A percentile compares a stretch with the other conserved stretches of the same genome.
Evolutionary conservation across 371 early-diverging fungal species (phyloP).

Genomic region (Mortierella sp.): DNA sequence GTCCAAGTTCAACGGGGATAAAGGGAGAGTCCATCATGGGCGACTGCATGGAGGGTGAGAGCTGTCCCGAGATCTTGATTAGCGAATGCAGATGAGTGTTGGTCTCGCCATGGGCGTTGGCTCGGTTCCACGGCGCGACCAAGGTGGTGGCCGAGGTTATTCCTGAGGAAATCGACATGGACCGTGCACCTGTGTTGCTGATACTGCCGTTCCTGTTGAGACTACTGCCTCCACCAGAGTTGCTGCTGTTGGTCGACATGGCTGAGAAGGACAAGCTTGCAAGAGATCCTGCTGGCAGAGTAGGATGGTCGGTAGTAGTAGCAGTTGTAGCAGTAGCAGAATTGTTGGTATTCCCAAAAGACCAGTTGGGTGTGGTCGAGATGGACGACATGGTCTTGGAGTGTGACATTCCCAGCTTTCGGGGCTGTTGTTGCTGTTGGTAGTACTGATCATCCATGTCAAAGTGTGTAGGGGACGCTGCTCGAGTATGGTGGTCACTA

Average conservation of each 20-base stretch:
- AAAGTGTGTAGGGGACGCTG: neutral
- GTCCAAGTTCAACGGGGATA: conserved; percentile 36
- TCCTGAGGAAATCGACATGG: conserved; percentile 26
- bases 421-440: conserved; percentile 11
- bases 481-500: conserved; percentile 14
- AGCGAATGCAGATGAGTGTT: conserved; percentile 46
- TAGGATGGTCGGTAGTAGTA: neutral
- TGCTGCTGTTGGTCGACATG: conserved; percentile 5
- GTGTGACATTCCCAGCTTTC: conserved; percentile 40
- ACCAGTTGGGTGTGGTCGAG: conserved; percentile 14
- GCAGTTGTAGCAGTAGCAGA: no score
- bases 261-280: conserved; percentile 9
- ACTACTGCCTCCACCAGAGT: neutral
- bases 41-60: conserved; percentile 12
- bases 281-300: neutral
- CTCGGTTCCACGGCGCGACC: conserved; percentile 50
- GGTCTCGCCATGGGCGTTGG: conserved; percentile 20
- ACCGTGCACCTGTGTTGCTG: conserved; percentile 9
- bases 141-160: conserved; percentile 11
- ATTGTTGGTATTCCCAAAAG: conserved; percentile 9
- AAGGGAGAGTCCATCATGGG: conserved; percentile 17
- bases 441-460: conserved; percentile 24
- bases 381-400: conserved; percentile 53
- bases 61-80: conserved; percentile 30
- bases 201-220: neutral